Conservation (phyloP, 2,329 filamentous ascomycete genomes). For the Colletotrichum agaves region DNA sequence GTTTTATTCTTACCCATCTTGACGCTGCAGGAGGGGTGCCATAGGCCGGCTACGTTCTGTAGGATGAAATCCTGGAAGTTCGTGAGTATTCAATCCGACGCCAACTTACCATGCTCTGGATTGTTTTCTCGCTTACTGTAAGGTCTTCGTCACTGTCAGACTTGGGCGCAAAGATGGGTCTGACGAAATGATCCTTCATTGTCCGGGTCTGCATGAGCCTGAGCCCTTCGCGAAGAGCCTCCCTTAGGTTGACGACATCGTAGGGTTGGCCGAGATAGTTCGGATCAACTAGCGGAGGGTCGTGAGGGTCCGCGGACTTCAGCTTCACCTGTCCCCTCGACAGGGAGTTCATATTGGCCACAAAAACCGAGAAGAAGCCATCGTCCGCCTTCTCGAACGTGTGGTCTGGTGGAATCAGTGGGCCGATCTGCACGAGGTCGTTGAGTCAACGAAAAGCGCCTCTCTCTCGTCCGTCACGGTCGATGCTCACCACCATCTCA, state of each 20-base stretch:
- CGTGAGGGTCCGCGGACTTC: neutral
- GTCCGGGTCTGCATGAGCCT: neutral
- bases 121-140: neutral
- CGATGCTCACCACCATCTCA: constrained; percentile 17
- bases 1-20: constrained; percentile 22
- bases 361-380: constrained; percentile 21
- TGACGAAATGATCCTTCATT: constrained; percentile 18
- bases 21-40: constrained; percentile 30
- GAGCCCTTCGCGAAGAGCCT: constrained; percentile 5
- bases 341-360: constrained; percentile 25
- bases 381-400: constrained; percentile 9
- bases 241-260: constrained; percentile 10
- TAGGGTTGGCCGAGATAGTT: constrained; percentile 23
- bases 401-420: constrained; percentile 17
- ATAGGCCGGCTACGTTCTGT: constrained; percentile 20
- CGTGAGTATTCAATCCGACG: neutral
- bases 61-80: constrained; percentile 13
- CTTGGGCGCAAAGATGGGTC: constrained; percentile 20
- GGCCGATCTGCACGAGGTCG: neutral
- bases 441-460: fast-evolving
- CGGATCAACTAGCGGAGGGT: constrained; percentile 9
- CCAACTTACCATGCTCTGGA: neutral
- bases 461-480: neutral
- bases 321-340: constrained; percentile 16
- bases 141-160: constrained; percentile 18